Evolutionary conservation across 768 basidiomycete genomes (phyloP).

Genomic region (Polyporus arcularius): DNA sequence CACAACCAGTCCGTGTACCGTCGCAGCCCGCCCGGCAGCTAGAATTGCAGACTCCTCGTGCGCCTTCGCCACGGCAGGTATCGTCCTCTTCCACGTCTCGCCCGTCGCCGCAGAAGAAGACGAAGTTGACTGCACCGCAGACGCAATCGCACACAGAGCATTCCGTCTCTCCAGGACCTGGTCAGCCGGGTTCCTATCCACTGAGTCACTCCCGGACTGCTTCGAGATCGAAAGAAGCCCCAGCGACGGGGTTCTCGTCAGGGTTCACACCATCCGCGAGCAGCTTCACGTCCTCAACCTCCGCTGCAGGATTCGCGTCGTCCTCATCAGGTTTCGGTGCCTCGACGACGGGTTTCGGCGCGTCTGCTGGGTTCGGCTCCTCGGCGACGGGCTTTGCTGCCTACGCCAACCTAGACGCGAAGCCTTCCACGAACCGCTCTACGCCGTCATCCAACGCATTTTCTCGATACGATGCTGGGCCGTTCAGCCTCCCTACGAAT

Average conservation of each 20-base stretch:
- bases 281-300: not conserved
- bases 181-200: not conserved
- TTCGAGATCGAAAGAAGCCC: not conserved
- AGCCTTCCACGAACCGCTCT: not conserved
- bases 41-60: not conserved
- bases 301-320: not conserved
- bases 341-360: too few species aligned
- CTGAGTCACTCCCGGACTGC: constrained; percentile 10
- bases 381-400: not conserved
- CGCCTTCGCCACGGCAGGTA: not conserved
- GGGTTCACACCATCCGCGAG: not conserved
- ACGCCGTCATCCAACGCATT: constrained; percentile 5
- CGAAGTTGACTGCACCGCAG: constrained; percentile 1
- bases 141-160: not conserved
- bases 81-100: not conserved
- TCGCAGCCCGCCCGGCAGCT: not conserved
- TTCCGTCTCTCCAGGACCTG: constrained; percentile 3
- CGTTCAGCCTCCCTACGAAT: constrained; percentile 1
- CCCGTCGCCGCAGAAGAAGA: constrained; percentile 15
- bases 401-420: not conserved
- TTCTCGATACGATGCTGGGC: constrained; percentile 2
- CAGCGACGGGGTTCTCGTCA: not conserved
- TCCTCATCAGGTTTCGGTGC: too few species aligned
- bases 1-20: not conserved
- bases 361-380: not conserved